Evolutionary conservation across 2,329 filamentous ascomycete genomes (phyloP), one percentile per base, ranked within the genome.

Genomic region (Fusarium continuum): DNA sequence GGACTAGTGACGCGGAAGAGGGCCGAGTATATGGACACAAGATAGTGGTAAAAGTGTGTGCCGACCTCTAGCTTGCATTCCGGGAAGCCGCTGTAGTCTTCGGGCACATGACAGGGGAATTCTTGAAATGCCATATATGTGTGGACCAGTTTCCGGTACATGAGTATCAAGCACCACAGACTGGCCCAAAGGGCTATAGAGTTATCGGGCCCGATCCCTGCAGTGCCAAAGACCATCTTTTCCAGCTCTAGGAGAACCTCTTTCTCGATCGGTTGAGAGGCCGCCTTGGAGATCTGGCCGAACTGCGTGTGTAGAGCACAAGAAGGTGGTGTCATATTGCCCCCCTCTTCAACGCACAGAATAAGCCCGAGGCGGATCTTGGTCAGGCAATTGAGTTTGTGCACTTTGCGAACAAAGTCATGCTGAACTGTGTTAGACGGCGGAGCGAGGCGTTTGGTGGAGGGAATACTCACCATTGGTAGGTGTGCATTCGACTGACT

Each of bases 281-380:
- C 65, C 16, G 62, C 55, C 26, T 71, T 72, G 19, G 70, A 71
- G 25, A 72, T 72, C 29, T 72, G 70, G 6, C 70, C 68, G 22
- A 72, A 72, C 22, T 72, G 70, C 5, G 68, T 72, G 34, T 72
- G 70, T n/a, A 72, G 46, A 32, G 68, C 65, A 32, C 70, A 72
- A 22, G 70, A 72, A 9, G 68, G 68, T 5, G 70, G 60, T 34
- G 67, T 70, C 17, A 64, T 62, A 8, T 54, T 58, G 14, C 70
- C 70, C 22, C 50, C 45, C 38, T 68, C 64, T 34, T 70, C 65
- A 9, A 71, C 57, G 20, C 70, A 71, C 7, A 71, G 59, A 23
- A 71, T 60, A 11, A 72, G 48, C 4, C 70, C 70, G 26, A 71
- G 41, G 8, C 70, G 61, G 47, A 72, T 62, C 26, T 72, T 72